A percentile compares a stretch with the other conserved stretches of the same genome.
Conservation (phyloP, 2,329 filamentous ascomycete genomes). For the Coniochaeta sp. region DNA sequence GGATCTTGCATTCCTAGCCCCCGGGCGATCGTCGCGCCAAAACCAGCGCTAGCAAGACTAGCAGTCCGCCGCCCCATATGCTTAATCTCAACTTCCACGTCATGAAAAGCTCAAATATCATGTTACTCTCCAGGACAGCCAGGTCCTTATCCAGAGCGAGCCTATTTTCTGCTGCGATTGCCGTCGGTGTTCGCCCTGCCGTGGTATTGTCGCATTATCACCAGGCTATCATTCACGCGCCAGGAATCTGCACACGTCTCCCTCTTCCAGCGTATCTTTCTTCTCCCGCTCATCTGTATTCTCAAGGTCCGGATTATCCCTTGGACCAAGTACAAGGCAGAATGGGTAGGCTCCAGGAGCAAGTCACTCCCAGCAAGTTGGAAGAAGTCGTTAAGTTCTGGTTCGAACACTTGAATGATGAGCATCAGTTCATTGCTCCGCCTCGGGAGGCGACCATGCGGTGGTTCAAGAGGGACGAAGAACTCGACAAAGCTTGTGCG, state of each 20-base stretch:
- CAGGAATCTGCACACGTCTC: neutral
- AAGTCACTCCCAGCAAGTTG: neutral
- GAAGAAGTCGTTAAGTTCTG: conserved; percentile 1
- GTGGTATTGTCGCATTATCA: neutral
- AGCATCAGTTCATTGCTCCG: conserved; percentile 4
- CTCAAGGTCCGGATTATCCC: neutral
- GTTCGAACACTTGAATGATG: conserved; percentile 2
- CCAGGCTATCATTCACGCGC: neutral
- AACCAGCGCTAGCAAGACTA: neutral
- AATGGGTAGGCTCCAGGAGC: neutral
- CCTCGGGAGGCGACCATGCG: conserved; percentile 3
- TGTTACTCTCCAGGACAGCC: neutral
- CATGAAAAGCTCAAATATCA: neutral
- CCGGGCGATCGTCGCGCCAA: neutral
- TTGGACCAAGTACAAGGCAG: neutral
- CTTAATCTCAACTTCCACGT: neutral
- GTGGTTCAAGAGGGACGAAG: conserved; percentile 11
- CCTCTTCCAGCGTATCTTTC: neutral
- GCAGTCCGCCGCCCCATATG: neutral
- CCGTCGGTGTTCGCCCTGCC: neutral
- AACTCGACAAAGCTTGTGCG: conserved; percentile 13
- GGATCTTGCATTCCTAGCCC: neutral
- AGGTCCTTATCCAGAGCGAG: neutral
- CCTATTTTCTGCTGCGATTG: neutral
- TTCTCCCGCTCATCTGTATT: neutral